Base-by-base conservation (phyloP, 768 basidiomycete genomes). In the Tricholoma sp. region DNA sequence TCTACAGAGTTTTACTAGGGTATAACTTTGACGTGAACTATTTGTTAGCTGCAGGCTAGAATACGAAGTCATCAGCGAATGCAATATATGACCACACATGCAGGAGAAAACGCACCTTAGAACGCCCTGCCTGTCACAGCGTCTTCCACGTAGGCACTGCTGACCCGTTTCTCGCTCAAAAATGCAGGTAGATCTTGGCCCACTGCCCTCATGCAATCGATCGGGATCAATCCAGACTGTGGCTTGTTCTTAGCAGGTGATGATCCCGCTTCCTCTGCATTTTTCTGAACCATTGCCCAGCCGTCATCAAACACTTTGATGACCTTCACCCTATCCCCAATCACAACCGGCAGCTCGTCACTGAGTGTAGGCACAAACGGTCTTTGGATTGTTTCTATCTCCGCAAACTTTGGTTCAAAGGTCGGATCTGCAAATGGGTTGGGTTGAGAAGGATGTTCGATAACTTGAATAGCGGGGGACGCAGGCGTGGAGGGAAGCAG, bases 271-370 rank as follows among this genome's bases (percentile, higher is more conserved):
- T 69, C 61, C 55, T 73, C 64, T 2, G 57, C 58, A 9, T 78
- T 52, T 57, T 75, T 80, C 71, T 86, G 79, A 36, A 86, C 80
- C 58, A 80, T 68, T 6, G 80, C 81, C 88, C 88, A 90, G 0
- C 87, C 88, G 61, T 89, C 88, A 56, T 86, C 82, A 63, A 83
- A 90, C 20, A 80, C 62, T 50, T 73, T 69, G 10, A 85, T 5
- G 31, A 89, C 68, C 62, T 69, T 79, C 10, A 89, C 80, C 4
- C 62, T 61, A 50, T 89, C 86, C 0, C 79, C 80, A 0, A 72
- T 70, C 0, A 20, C 37, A 1, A 88, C 84, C 0, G 66, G 57
- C 3, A 91, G 64, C 65, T 91, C 88, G 60, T 90, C 88, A 3
- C 72, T 67, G 18, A 82, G 70, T 0, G 79, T 77, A 17, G 83